Conservation (phyloP, 768 basidiomycete species). For the Russula lepida region DNA sequence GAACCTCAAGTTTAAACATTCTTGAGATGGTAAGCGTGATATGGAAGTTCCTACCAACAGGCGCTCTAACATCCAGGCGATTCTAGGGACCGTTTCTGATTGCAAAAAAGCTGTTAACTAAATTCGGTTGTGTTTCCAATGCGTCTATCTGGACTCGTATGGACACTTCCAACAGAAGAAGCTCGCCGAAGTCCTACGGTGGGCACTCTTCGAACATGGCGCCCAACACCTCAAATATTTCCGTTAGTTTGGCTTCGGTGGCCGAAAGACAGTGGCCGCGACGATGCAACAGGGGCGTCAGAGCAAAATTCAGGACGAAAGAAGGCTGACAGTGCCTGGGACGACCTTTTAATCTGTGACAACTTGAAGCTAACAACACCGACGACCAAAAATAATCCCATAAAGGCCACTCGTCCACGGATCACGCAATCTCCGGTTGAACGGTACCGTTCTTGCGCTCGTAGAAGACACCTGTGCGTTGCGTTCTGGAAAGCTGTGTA, state of each 20-base stretch:
- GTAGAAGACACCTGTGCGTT: neutral
- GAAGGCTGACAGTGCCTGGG: neutral
- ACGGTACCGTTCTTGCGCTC: too few species aligned
- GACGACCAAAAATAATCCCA: neutral
- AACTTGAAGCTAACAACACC: neutral
- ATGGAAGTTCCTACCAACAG: neutral
- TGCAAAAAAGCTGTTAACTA: neutral
- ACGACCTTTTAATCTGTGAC: neutral
- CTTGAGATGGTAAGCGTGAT: too few species aligned
- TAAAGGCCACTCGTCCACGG: neutral
- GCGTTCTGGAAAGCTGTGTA: neutral
- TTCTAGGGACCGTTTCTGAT: neutral
- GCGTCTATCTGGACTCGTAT: neutral
- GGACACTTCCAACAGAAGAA: neutral
- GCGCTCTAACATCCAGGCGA: neutral
- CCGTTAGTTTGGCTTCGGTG: neutral
- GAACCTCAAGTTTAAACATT: neutral
- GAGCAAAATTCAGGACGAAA: neutral
- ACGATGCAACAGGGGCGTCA: neutral
- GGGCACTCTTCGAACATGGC: neutral
- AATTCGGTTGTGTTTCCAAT: neutral
- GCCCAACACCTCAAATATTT: neutral
- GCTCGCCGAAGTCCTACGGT: too few species aligned
- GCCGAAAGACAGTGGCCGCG: too few species aligned
- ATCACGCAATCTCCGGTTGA: neutral